Evolutionary conservation across 2,329 filamentous ascomycete species (phyloP).

Genomic region (Botryosphaeria dothidea): DNA sequence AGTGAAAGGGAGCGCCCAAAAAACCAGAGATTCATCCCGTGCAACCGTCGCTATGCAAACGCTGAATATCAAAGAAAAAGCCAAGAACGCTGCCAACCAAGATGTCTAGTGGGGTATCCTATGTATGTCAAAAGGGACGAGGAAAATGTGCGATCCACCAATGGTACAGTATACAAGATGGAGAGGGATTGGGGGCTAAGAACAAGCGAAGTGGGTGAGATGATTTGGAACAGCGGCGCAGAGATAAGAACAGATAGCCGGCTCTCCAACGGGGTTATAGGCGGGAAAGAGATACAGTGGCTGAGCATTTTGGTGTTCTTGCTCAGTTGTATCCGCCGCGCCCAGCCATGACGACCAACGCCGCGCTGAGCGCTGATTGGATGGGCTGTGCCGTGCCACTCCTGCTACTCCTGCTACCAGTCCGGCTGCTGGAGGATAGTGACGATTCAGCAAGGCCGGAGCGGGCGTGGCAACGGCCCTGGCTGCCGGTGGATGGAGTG

Average conservation of each 20-base stretch:
- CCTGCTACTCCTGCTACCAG: not conserved
- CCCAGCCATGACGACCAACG: slow-evolving; percentile 5
- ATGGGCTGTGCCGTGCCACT: not conserved
- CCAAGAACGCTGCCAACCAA: not conserved
- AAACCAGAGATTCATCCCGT: not conserved
- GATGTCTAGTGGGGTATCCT: slow-evolving; percentile 5
- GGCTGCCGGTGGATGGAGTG: not conserved
- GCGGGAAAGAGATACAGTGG: not conserved
- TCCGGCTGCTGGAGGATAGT: not conserved
- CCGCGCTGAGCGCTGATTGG: not conserved
- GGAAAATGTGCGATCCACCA: not conserved
- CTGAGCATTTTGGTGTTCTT: not conserved
- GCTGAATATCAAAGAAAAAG: not conserved
- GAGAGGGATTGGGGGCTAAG: not conserved
- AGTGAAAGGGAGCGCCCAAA: not conserved
- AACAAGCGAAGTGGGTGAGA: too few species aligned
- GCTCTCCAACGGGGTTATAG: not conserved
- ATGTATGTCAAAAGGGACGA: not conserved
- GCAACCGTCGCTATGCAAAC: slow-evolving; percentile 19
- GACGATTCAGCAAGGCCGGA: not conserved
- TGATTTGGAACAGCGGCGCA: too few species aligned
- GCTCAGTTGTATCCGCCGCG: slow-evolving; percentile 29
- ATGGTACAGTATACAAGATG: slow-evolving; percentile 4
- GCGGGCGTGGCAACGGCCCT: not conserved
- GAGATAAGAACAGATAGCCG: not conserved